A percentile compares a stretch with the other conserved stretches of the same genome.
phyloP scores from a whole-genome alignment of 768 basidiomycete genomes.

The Russula abietina region DNA sequence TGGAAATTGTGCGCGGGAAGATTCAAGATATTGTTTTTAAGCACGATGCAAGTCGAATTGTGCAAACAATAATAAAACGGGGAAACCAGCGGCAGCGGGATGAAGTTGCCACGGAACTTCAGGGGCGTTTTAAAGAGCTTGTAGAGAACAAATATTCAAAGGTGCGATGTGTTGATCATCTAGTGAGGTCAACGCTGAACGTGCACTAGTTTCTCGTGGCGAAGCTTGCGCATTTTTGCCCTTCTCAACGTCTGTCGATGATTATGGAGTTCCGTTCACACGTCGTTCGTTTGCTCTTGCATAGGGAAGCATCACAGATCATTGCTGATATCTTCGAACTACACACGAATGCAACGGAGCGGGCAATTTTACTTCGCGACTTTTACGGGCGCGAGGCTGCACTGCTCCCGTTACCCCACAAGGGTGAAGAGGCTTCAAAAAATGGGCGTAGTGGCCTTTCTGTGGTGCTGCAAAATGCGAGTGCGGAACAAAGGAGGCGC shows the following conservation, averaged over 20 bases:
- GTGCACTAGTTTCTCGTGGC: slow-evolving; percentile 62
- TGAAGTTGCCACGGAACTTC: slow-evolving; percentile 76
- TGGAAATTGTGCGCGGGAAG: slow-evolving; percentile 70
- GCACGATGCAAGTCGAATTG: slow-evolving; percentile 86
- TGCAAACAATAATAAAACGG: slow-evolving; percentile 76
- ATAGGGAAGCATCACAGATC: slow-evolving; percentile 77
- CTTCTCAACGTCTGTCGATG: slow-evolving; percentile 67
- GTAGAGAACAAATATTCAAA: slow-evolving; percentile 89
- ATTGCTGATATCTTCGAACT: slow-evolving; percentile 87
- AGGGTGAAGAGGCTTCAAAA: slow-evolving; percentile 58
- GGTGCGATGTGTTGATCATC: slow-evolving; percentile 36
- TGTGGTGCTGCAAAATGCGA: slow-evolving; percentile 59
- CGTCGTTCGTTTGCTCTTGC: slow-evolving; percentile 71
- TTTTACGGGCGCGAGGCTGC: slow-evolving; percentile 88
- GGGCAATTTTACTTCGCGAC: slow-evolving; percentile 71
- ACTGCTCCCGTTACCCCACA: slow-evolving; percentile 47
- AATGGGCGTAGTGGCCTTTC: slow-evolving; percentile 58
- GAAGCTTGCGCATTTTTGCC: slow-evolving; percentile 73
- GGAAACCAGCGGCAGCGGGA: slow-evolving; percentile 70
- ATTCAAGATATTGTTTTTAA: slow-evolving; percentile 85
- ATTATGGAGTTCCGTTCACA: slow-evolving; percentile 71
- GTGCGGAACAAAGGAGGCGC: slow-evolving; percentile 58
- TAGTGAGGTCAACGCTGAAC: not conserved
- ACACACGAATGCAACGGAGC: slow-evolving; percentile 79
- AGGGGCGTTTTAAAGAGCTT: slow-evolving; percentile 70